Conservation (phyloP, 805 yeast genomes). For the Cyberlindnera mrakii region DNA sequence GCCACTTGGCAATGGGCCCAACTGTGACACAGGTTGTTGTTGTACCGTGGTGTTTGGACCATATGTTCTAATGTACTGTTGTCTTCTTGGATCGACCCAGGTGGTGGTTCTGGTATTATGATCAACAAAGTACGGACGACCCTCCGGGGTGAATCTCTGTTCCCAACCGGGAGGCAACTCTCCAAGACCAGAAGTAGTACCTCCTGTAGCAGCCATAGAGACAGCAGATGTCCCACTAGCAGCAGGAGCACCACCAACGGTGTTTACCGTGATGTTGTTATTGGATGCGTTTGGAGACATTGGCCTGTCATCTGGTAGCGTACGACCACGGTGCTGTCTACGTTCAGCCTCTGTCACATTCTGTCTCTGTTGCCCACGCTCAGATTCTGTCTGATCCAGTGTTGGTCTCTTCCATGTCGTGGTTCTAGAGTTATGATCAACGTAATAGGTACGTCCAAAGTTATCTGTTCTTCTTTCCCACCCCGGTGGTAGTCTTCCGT, state of each 20-base stretch:
- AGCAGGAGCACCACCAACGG: conserved; percentile 39
- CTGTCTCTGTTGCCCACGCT: conserved; percentile 49
- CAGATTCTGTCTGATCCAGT: conserved; percentile 70
- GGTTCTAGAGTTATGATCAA: conserved; percentile 94
- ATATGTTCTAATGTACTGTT: conserved; percentile 93
- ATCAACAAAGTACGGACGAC: conserved; percentile 96
- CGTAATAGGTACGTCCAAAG: conserved; percentile 95
- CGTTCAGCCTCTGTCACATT: conserved; percentile 80
- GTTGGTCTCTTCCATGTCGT: conserved; percentile 99
- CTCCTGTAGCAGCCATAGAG: conserved; percentile 63
- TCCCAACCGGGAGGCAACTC: conserved; percentile 99
- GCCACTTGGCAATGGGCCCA: conserved; percentile 97
- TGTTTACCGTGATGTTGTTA: conserved; percentile 39
- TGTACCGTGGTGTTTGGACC: conserved; percentile 89
- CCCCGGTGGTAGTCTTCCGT: conserved; percentile 94
- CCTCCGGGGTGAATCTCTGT: conserved; percentile 96
- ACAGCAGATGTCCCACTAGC: conserved; percentile 53
- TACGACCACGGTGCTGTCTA: conserved; percentile 83
- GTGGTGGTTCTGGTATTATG: conserved; percentile 99
- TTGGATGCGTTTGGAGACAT: conserved; percentile 23
- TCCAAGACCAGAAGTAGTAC: conserved; percentile 92
- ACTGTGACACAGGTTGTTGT: conserved; percentile 95
- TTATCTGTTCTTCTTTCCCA: conserved; percentile 99
- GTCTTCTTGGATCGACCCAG: conserved; percentile 99
- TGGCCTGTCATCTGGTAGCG: conserved; percentile 64